These are phyloP conservation scores for Eruca vesicaria DNA, from an alignment of 441 rosid genomes.

Conservation along the genomic window DNA sequence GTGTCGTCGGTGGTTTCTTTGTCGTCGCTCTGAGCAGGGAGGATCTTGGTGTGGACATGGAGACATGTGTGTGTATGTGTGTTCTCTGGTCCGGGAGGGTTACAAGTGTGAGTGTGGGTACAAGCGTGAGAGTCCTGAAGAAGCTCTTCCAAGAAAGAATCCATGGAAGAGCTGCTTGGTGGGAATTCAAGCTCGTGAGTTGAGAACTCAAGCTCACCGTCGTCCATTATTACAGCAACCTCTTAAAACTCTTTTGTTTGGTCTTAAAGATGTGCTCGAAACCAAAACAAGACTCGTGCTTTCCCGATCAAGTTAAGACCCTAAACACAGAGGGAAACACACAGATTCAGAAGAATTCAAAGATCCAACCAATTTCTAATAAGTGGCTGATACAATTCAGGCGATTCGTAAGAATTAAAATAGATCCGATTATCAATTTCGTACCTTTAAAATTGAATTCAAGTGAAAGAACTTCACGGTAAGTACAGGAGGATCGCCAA, in stretches of 20 bases:
- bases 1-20: constrained; percentile 44
- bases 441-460: not conserved
- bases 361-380: not conserved
- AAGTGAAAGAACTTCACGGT: not conserved
- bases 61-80: constrained; percentile 91
- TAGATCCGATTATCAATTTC: not conserved
- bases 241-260: not conserved
- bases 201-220: constrained; percentile 66
- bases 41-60: constrained; percentile 83
- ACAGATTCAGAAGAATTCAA: not conserved
- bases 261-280: not conserved
- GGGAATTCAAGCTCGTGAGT: not conserved
- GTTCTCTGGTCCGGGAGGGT: constrained; percentile 89
- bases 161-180: constrained; percentile 44
- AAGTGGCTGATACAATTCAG: not conserved
- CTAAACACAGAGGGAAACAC: constrained; percentile 3
- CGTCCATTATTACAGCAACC: constrained; percentile 49
- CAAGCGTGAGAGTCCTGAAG: constrained; percentile 74
- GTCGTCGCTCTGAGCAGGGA: constrained; percentile 44
- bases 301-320: not conserved
- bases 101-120: constrained; percentile 93
- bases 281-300: not conserved
- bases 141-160: constrained; percentile 67
- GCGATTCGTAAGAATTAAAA: not conserved
- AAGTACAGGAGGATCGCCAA: not conserved